Conservation (phyloP, 2,329 filamentous ascomycete genomes). For the Ophiostoma sp. region DNA sequence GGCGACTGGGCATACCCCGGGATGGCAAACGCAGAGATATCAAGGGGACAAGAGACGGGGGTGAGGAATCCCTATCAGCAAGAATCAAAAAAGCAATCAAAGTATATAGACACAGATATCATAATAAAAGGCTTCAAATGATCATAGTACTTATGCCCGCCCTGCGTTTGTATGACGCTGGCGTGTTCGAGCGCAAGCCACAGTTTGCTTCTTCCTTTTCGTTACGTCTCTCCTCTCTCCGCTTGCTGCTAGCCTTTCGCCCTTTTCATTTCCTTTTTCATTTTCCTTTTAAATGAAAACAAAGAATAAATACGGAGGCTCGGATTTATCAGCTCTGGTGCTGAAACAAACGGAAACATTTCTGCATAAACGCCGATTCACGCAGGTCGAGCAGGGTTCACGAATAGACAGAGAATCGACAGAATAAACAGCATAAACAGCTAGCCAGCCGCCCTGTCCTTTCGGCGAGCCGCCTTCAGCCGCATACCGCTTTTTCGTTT, state of each 20-base stretch:
- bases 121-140: background rate
- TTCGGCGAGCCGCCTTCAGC: slow-evolving; percentile 1
- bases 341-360: background rate
- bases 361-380: background rate
- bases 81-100: background rate
- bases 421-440: background rate
- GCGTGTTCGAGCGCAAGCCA: slow-evolving; percentile 3
- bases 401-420: no score
- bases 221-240: no score
- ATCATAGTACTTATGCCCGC: background rate
- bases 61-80: background rate
- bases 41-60: background rate
- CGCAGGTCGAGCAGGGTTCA: no score
- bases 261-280: no score
- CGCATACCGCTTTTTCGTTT: background rate
- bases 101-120: background rate
- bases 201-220: background rate
- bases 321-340: no score
- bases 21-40: slow-evolving; percentile 1
- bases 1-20: slow-evolving; percentile 2
- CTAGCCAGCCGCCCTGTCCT: background rate
- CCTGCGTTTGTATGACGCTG: slow-evolving; percentile 4
- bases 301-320: no score
- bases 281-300: no score
- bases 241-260: no score